phyloP scores from a whole-genome alignment of 768 basidiomycete species.

The Suillus alpinus region DNA sequence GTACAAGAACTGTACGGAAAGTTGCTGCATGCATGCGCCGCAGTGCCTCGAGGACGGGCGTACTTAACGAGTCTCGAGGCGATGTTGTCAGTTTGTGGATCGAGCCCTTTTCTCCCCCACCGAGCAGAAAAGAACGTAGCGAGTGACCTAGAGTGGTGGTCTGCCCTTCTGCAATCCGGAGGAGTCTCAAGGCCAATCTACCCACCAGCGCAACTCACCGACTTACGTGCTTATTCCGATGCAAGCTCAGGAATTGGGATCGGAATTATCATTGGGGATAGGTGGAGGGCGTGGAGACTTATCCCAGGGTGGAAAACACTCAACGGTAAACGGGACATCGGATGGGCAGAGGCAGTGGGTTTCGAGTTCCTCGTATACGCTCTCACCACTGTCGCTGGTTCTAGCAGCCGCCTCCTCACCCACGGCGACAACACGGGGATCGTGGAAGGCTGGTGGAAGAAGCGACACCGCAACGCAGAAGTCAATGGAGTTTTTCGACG shows the following conservation, averaged over 20 bases:
- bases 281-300: constrained; percentile 34
- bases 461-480: too few relatives aligned
- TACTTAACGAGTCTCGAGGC: too few relatives aligned
- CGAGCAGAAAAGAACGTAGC: too few relatives aligned
- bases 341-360: constrained; percentile 46
- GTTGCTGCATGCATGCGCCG: too few relatives aligned
- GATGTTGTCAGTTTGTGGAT: too few relatives aligned
- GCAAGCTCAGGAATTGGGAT: constrained; percentile 38
- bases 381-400: not conserved
- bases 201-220: too few relatives aligned
- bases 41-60: too few relatives aligned
- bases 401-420: constrained; percentile 16
- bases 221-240: constrained; percentile 41
- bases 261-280: constrained; percentile 27
- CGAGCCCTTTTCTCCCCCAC: too few relatives aligned
- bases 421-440: constrained; percentile 41
- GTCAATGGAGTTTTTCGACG: too few relatives aligned
- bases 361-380: constrained; percentile 37
- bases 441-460: constrained; percentile 43
- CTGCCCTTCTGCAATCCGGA: constrained; percentile 29
- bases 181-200: too few relatives aligned
- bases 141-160: too few relatives aligned
- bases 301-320: constrained; percentile 28
- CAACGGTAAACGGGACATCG: constrained; percentile 33
- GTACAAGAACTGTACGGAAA: too few relatives aligned